A percentile compares a stretch with the other conserved stretches of the same genome.
phyloP scores from a whole-genome alignment of 2,329 filamentous ascomycete genomes.

The Monosporascus sp. region DNA sequence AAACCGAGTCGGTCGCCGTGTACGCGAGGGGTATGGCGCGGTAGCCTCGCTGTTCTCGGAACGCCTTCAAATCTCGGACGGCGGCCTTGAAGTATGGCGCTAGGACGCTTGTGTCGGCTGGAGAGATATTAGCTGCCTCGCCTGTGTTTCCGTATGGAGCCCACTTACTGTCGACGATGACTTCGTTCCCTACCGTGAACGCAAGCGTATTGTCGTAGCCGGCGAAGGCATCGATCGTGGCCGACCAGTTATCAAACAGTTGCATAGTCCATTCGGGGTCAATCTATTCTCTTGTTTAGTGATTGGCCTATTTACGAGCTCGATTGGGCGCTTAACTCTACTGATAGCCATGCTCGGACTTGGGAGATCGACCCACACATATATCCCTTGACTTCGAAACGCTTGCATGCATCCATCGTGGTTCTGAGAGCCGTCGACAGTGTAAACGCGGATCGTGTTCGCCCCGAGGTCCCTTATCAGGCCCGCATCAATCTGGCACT shows the following conservation, averaged over 20 bases:
- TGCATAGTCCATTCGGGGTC: conserved; percentile 51
- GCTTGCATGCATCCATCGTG: conserved; percentile 58
- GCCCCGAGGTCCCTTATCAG: conserved; percentile 4
- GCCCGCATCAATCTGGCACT: conserved; percentile 4
- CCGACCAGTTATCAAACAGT: conserved; percentile 48
- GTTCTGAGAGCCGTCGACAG: conserved; percentile 52
- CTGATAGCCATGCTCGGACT: conserved; percentile 47
- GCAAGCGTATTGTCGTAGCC: conserved; percentile 54
- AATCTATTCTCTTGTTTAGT: conserved; percentile 9
- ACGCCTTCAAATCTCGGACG: conserved; percentile 62
- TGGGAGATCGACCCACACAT: conserved; percentile 55
- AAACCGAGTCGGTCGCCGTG: conserved; percentile 59
- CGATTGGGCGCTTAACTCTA: conserved; percentile 24
- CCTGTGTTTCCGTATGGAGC: no score
- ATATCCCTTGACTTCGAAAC: conserved; percentile 62
- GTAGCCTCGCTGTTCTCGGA: conserved; percentile 52
- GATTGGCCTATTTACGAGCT: background rate
- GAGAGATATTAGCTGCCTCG: background rate
- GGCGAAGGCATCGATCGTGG: conserved; percentile 61
- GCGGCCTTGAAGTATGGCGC: conserved; percentile 42
- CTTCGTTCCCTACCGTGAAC: background rate
- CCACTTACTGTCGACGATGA: background rate
- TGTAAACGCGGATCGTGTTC: conserved; percentile 62
- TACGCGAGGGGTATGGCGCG: conserved; percentile 62
- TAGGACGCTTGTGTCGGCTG: conserved; percentile 45